Evolutionary conservation across 2,329 filamentous ascomycete species (phyloP).

Genomic region (Trichoderma atrobrunneum): DNA sequence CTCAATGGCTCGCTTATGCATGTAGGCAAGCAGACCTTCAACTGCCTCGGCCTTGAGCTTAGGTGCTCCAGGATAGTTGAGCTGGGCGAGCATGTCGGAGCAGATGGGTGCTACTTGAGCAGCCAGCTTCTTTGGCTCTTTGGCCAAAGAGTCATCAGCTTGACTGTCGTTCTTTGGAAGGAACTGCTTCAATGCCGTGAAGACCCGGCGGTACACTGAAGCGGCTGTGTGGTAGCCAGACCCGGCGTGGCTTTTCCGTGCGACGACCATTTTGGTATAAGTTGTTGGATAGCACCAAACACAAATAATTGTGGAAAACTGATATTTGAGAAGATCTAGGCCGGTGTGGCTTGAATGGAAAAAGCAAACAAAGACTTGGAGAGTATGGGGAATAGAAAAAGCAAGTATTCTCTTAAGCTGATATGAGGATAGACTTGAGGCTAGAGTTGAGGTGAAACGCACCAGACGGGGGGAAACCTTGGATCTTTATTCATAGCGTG

Average conservation of each 20-base stretch:
- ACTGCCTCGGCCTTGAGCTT: not conserved
- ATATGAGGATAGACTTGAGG: not conserved
- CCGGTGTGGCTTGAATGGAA: not conserved
- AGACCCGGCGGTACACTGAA: not conserved
- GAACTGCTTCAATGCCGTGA: not conserved
- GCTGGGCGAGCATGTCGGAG: not conserved
- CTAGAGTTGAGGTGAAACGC: conserved; percentile 1
- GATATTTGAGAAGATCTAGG: not conserved
- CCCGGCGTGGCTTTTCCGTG: not conserved
- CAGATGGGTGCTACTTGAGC: not conserved
- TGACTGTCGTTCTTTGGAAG: not conserved
- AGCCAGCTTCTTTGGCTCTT: not conserved
- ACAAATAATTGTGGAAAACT: not conserved
- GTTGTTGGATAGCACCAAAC: not conserved
- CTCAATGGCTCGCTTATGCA: conserved; percentile 9
- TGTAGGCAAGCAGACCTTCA: not conserved
- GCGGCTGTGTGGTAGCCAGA: not conserved
- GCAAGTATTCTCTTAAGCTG: not conserved
- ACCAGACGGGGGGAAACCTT: conserved; percentile 1
- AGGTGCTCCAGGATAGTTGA: not conserved
- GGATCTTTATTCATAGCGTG: not conserved
- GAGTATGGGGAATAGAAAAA: not conserved
- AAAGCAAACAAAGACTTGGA: not conserved
- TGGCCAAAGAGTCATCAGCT: not conserved
- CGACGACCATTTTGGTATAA: conserved; percentile 7